Percentiles rank a stretch among this genome's conserved stretches.
Evolutionary conservation across 2,329 filamentous ascomycete genomes (phyloP).

Genomic region (Diaporthe capsici): DNA sequence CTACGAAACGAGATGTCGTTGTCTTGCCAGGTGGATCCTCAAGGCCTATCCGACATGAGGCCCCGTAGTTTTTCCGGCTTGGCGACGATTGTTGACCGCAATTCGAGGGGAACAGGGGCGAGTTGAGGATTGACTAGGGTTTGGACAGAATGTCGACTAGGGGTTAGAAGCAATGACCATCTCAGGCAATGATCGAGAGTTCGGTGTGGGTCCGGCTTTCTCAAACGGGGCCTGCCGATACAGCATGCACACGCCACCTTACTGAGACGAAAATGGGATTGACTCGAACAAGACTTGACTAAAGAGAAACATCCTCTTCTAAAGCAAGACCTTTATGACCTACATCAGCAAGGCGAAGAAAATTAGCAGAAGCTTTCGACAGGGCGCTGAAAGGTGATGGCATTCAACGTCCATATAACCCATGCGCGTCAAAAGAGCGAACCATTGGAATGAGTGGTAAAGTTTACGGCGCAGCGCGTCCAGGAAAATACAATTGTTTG

Average conservation of each 20-base stretch:
- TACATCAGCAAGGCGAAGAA: not conserved
- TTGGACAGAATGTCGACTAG: not conserved
- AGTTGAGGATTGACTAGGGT: slow-evolving; percentile 19
- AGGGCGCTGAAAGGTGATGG: too few species aligned
- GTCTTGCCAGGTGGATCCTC: slow-evolving; percentile 1
- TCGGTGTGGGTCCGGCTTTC: not conserved
- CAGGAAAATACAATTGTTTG: not conserved
- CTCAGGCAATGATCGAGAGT: not conserved
- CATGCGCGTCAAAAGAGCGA: too few species aligned
- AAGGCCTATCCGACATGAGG: slow-evolving; percentile 25
- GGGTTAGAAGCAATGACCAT: slow-evolving; percentile 18
- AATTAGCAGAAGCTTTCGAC: not conserved
- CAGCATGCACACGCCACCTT: not conserved
- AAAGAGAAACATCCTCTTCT: not conserved
- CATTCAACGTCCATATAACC: too few species aligned
- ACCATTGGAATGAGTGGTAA: not conserved
- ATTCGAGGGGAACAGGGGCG: slow-evolving; percentile 11
- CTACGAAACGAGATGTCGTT: slow-evolving; percentile 21
- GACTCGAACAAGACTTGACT: not conserved
- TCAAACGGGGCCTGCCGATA: not conserved
- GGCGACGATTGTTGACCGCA: slow-evolving; percentile 25
- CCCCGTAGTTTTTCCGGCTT: slow-evolving; percentile 34
- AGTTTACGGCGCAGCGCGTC: not conserved
- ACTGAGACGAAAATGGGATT: not conserved
- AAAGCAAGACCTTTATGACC: too few species aligned